Evolutionary conservation across 2,329 filamentous ascomycete species (phyloP), one percentile per base, ranked within the genome.

Genomic region (Parascedosporium putredinis): DNA sequence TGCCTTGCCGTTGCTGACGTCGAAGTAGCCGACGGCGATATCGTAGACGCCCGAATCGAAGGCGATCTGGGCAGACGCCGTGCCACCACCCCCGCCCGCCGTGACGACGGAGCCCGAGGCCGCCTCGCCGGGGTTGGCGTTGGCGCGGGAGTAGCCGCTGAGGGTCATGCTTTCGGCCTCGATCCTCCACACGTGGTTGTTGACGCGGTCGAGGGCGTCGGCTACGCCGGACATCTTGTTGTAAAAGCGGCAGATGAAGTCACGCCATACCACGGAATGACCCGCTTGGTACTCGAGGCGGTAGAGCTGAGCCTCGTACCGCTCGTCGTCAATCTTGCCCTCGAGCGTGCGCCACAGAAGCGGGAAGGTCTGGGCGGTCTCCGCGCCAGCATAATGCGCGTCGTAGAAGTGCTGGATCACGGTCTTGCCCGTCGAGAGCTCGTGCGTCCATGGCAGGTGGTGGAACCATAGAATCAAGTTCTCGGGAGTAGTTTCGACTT

Each of bases 401-500:
- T 83, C 74, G 57, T 83, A 83, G 60, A 83, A 81, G 57, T 82
- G 77, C 57, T 83, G 79, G 48, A 82, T 82, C 2, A 87, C 79
- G 0, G 83, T 84, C 62, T 82, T 77, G 10, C 81, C 79, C 0
- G 74, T 78, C 8, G 79, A 70, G 1, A 87, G 71, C 6, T 60
- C 62, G 38, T 84, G 76, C 0, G 78, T 84, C 59, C 84, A 88
- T 3, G 75, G 74, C 0, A 87, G 80, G 58, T 88, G 84, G 60
- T 87, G 84, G 64, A 87, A 87, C 83, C 83, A 88, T 2, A 87
- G 67, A 2, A 87, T 62, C 1, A 87, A 66, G 18, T 86, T 69
- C 22, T 49, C 47, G 7, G 47, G 47, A 9, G 47, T 49, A 14
- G 76, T 81, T 10, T 75, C 71, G 16, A 79, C 66, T 38, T 74